These are phyloP conservation scores for Fraxinus greggii DNA, from an alignment of 305 asterid species.

Conservation along the genomic window DNA sequence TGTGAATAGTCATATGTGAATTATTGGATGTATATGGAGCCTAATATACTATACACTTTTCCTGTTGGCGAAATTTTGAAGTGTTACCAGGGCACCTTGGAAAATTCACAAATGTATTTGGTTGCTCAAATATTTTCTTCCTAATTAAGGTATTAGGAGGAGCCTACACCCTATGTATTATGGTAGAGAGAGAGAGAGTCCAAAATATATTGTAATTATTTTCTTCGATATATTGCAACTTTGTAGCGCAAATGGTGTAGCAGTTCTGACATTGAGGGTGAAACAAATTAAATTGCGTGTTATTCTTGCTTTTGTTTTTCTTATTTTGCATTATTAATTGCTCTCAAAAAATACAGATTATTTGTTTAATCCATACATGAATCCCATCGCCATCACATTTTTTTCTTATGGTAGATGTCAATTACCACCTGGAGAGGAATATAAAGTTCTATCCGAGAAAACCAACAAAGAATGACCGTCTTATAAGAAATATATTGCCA, in stretches of 20 bases:
- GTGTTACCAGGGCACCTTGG: not conserved
- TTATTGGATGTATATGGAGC: not conserved
- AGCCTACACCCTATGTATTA: not conserved
- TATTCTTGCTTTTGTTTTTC: not conserved
- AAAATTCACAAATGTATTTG: not conserved
- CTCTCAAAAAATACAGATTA: not conserved
- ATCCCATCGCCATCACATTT: not conserved
- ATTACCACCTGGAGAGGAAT: slow-evolving; percentile 5
- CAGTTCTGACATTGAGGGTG: not conserved
- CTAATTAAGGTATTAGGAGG: not conserved
- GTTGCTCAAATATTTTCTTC: not conserved
- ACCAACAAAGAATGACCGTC: not conserved
- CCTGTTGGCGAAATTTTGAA: not conserved
- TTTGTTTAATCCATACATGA: not conserved
- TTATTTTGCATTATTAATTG: not conserved
- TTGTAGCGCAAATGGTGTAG: not conserved
- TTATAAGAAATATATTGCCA: not conserved
- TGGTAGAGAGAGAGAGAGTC: not conserved
- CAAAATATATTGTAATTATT: not conserved
- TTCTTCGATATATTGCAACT: not conserved
- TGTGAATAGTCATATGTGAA: slow-evolving; percentile 3
- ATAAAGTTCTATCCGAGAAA: not conserved
- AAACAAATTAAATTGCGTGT: not conserved
- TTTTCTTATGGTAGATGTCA: not conserved
- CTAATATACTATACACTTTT: not conserved